Evolutionary conservation across 306 rosid genomes (phyloP).

Genomic region (Cicer cuneatum): DNA sequence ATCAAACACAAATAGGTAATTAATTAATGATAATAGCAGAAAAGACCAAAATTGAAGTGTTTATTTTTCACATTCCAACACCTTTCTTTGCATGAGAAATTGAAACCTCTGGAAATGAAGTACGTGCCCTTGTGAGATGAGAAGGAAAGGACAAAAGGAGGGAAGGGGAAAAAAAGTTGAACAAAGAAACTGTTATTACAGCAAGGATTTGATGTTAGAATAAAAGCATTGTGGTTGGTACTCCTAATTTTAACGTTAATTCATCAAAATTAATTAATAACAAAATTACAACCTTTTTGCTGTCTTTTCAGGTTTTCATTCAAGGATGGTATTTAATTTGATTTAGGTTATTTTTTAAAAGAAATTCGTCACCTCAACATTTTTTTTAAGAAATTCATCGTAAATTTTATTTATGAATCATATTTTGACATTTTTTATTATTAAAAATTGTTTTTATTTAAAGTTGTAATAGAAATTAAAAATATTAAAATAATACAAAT

Average conservation of each 20-base stretch:
- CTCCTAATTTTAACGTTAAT: conserved; percentile 44
- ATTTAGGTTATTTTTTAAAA: not conserved
- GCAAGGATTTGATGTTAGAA: conserved; percentile 35
- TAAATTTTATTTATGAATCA: no score
- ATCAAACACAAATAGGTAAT: not conserved
- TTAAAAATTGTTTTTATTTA: no score
- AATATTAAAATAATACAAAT: no score
- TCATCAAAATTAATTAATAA: not conserved
- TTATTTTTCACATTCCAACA: not conserved
- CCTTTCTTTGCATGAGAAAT: conserved; percentile 60
- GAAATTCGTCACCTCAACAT: no score
- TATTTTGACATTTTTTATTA: no score
- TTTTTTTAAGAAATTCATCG: no score
- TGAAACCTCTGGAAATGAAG: conserved; percentile 47
- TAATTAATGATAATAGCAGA: not conserved
- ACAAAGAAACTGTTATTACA: conserved; percentile 32
- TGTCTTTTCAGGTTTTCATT: conserved; percentile 16
- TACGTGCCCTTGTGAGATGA: conserved; percentile 32
- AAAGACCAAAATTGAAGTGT: not conserved
- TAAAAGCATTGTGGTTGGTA: not conserved
- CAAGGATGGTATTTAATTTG: not conserved
- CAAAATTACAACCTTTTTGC: conserved; percentile 27
- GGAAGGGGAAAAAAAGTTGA: conserved; percentile 43
- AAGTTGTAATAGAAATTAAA: no score
- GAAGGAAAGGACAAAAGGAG: conserved; percentile 46